Base-by-base conservation (phyloP, 331 rosid genomes). In the Rosa hybrid region DNA sequence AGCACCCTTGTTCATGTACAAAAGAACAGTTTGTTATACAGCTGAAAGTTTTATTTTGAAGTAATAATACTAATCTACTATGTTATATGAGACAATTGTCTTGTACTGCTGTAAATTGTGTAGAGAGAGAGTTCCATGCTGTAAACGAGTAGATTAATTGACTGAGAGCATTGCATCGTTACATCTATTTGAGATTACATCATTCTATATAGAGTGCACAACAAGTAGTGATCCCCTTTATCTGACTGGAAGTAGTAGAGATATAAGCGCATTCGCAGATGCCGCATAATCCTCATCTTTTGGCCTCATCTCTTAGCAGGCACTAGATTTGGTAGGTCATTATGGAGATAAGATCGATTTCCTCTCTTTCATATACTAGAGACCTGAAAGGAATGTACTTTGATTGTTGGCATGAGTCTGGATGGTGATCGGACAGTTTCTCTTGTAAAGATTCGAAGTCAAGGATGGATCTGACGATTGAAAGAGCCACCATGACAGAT, bases 351-450 rank as follows among this genome's bases (percentile, higher is more conserved):
- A 53, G 20, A 16, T 53, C 59, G 38, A 34, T 34, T 34, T 34
- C 4, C 1, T 5, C 62, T 56, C 62, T 20, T 20, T 56, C 62
- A 56, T 20, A 18, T 56, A 16, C 8, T 5, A 2, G 23, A 54
- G 60, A 18, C 12, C 9, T 12, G 21, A 6, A 53, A 53, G 30
- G 65, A 17, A 41, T 48, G 16, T 30, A 16, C 17, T 1, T 30
- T 30, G 25, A 63, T 50, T 27, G 62, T 51, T 5, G 17, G 63
- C 20, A 30, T 56, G 78, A n/a, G 23, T 75, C 42, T 75, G 54
- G 56, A 7, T 21, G 23, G 70, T 8, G 18, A 39, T 42, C 17
- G 78, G 78, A 75, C 21, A 39, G 14, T 74, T 74, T 74, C 68
- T 4, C 78, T 21, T 41, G 53, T 25, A 74, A 13, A 56, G 38